phyloP scores from a whole-genome alignment of 2,329 filamentous ascomycete species.

The Colletotrichum destructivum region DNA sequence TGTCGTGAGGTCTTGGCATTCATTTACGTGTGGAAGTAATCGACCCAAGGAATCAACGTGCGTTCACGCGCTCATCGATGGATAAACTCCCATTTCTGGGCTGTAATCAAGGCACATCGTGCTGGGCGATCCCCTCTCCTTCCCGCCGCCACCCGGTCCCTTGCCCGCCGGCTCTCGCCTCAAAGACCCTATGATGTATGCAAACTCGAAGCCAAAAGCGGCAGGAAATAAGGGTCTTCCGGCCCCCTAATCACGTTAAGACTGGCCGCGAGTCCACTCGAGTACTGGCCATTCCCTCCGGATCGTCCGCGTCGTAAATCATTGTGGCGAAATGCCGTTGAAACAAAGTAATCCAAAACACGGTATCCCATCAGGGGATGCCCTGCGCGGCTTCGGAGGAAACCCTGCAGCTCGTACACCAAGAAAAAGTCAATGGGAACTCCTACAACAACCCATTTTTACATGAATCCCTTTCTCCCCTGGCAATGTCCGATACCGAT shows the following conservation, averaged over 20 bases:
- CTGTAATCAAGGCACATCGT: not conserved
- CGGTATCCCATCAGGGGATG: slow-evolving; percentile 6
- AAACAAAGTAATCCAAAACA: slow-evolving; percentile 3
- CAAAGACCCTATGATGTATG: slow-evolving; percentile 10
- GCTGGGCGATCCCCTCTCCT: not conserved
- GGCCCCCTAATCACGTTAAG: not conserved
- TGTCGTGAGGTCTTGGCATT: not conserved
- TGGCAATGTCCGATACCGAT: not conserved
- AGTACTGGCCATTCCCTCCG: not conserved
- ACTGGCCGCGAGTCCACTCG: not conserved
- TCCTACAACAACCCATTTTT: not conserved
- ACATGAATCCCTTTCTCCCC: not conserved
- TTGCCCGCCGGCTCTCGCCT: not conserved
- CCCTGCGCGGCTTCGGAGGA: not conserved
- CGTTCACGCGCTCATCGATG: not conserved
- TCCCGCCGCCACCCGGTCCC: not conserved
- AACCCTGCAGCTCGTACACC: not conserved
- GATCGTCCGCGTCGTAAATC: not conserved
- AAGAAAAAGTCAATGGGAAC: slow-evolving; percentile 14
- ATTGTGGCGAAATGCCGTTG: slow-evolving; percentile 16
- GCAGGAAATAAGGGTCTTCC: slow-evolving; percentile 9
- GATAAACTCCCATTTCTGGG: not conserved
- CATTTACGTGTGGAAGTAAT: not conserved
- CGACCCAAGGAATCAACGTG: no score
- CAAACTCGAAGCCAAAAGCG: slow-evolving; percentile 9